phyloP scores from a whole-genome alignment of 257 asterid genomes.

The Pogostemon cablin region DNA sequence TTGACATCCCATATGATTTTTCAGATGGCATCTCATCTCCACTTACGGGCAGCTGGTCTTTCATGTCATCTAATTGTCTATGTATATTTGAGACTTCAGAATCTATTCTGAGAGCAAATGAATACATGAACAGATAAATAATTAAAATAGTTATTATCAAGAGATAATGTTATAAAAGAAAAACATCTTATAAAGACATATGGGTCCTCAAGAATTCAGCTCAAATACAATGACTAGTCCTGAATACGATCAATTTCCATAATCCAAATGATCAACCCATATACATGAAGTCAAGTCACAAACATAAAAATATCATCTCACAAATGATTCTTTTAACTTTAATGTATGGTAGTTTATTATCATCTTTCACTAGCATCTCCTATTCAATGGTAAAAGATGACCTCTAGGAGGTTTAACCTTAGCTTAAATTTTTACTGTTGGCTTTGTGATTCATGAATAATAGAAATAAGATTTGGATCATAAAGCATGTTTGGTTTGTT shows the following conservation, averaged over 20 bases:
- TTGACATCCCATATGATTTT: constrained; percentile 42
- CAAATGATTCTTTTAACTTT: not conserved
- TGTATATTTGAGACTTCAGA: constrained; percentile 79
- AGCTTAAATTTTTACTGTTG: too few relatives aligned
- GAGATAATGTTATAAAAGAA: constrained; percentile 9
- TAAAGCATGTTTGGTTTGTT: too few relatives aligned
- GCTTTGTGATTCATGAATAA: too few relatives aligned
- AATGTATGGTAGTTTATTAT: not conserved
- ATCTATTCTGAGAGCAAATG: constrained; percentile 95
- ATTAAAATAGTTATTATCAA: constrained; percentile 44
- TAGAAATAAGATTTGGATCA: too few relatives aligned
- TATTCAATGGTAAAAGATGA: not conserved
- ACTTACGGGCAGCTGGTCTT: constrained; percentile 46
- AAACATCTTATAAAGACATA: not conserved
- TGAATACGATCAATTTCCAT: not conserved
- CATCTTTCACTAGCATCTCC: constrained; percentile 2
- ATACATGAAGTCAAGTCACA: constrained; percentile 4
- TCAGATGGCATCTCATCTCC: constrained; percentile 46
- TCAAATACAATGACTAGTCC: constrained; percentile 18
- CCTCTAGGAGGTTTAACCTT: not conserved
- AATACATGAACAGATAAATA: constrained; percentile 44
- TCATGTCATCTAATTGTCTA: constrained; percentile 61
- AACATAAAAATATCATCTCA: not conserved
- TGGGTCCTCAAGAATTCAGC: constrained; percentile 13
- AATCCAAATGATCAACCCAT: constrained; percentile 17